Base-by-base conservation (phyloP, 371 early-diverging fungal species). In the Mucor piriformis region DNA sequence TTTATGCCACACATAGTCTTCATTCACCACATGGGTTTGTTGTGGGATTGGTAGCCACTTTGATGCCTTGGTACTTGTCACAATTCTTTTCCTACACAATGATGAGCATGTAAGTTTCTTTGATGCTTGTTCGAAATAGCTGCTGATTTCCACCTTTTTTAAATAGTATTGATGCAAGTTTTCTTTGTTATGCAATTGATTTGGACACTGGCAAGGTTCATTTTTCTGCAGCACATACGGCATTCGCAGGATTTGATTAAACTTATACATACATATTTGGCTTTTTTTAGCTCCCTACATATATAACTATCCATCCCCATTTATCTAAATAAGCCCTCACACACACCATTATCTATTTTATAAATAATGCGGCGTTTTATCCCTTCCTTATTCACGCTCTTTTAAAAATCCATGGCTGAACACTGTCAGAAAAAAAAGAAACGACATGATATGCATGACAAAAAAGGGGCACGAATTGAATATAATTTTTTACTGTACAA, bases 171-270 rank as follows among this genome's bases (percentile, higher is more conserved):
- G 91, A 92, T 69, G 86, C 93, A 0, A 83, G 85, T 2, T 91
- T 91, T 61, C 73, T 92, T 16, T 90, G 91, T 59, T 92, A 90
- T 69, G 85, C 91, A 15, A 83, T 92, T 52, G 93, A 92, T 69
- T 67, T 91, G 13, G 92, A 92, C 57, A 82, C 82, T 3, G 88
- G 89, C 59, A 78, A 78, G 13, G 84, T 85, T 40, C 85, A 89
- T 68, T 69, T 74, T 11, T 54, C 61, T 43, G 56, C 61, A 53
- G 70, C 59, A 49, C 66, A 66, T 66, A 63, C 48, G 50, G 70
- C 63, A 50, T 70, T 62, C 44, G 44, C 70, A 51, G 59, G 65
- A 21, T 70, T 51, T 58, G 70, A 59, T 48, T 70, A 55, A 55
- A 29, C 40, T 12, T 37, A 4, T 37, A 4, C 3, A 13, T 38